Evolutionary conservation across 352 stramenopile species (phyloP).

Genomic region (Phytophthora tentaculata): DNA sequence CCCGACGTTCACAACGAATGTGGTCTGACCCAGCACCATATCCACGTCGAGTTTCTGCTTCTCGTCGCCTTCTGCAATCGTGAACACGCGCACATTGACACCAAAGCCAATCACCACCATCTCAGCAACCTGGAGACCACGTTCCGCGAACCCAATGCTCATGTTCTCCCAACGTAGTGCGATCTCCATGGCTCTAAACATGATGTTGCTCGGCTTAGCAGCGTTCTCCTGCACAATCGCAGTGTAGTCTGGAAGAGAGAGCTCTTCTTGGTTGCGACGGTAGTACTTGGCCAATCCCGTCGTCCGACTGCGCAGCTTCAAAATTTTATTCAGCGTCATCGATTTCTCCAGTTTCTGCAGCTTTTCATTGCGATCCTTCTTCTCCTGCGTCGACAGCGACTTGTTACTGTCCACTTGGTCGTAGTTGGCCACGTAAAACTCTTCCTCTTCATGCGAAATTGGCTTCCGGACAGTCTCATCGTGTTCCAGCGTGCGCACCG

Average conservation of each 20-base stretch:
- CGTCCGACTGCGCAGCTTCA: slow-evolving; percentile 50
- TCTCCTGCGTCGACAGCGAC: slow-evolving; percentile 48
- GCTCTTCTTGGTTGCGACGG: slow-evolving; percentile 39
- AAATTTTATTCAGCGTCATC: slow-evolving; percentile 57
- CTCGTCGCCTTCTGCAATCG: slow-evolving; percentile 48
- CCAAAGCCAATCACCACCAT: slow-evolving; percentile 60
- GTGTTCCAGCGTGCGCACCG: slow-evolving; percentile 51
- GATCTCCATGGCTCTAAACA: slow-evolving; percentile 64
- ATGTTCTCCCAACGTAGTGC: slow-evolving; percentile 60
- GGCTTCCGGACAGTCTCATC: slow-evolving; percentile 47
- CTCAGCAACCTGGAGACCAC: slow-evolving; percentile 48
- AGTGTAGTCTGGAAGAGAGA: slow-evolving; percentile 51
- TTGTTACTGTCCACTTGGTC: slow-evolving; percentile 54
- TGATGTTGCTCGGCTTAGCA: slow-evolving; percentile 51
- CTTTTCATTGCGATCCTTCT: slow-evolving; percentile 48
- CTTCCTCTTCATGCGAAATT: slow-evolving; percentile 49
- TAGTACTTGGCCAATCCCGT: slow-evolving; percentile 54
- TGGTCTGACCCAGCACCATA: slow-evolving; percentile 51
- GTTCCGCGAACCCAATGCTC: slow-evolving; percentile 56
- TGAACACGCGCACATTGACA: slow-evolving; percentile 50
- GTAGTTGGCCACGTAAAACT: slow-evolving; percentile 62
- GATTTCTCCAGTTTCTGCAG: slow-evolving; percentile 44
- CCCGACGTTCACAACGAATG: slow-evolving; percentile 56
- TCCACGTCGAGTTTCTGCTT: slow-evolving; percentile 62
- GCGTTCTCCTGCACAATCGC: slow-evolving; percentile 50